Base-by-base conservation (phyloP, 306 rosid genomes). In the Sophora flavescens region DNA sequence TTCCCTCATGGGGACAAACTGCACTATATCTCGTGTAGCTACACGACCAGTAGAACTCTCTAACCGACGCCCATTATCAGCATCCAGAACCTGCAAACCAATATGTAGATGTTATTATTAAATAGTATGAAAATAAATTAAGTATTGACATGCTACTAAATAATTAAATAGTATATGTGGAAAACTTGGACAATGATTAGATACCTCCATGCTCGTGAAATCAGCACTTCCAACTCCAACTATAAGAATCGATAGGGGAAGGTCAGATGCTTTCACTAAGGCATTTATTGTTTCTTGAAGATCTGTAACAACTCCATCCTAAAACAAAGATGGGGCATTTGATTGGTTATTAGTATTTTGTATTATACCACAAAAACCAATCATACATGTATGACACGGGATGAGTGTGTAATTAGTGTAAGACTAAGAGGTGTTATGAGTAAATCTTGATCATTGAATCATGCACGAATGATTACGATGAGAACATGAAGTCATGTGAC, bases 221-320 rank as follows among this genome's bases (percentile, higher is more conserved):
- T 92, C 90, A 18, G 97, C 97, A 38, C 30, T 64, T 39, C 97
- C 99, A 58, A 95, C 96, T 63, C 98, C 98, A 54, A 95, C 97
- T 33, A 95, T 80, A 8, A 95, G 97, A 80, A 95, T 15, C 3
- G 97, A 92, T 15, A 95, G 41, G 14, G 97, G 99, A 73, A 95
- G 93, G 70, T 95, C 95, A 74, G 96, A 95, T 74, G 97, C 96
- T 61, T 70, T 89, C 22, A 95, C 97, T 67, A 95, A 11, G 75
- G 97, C 88, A 22, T 92, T 81, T 70, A 76, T 88, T 62, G 99
- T 87, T 79, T 95, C 97, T 86, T 92, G 97, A 36, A 92, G 88
- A 78, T 95, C 97, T 2, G 97, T 82, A 50, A 95, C 88, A 48
- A 92, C 86, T 70, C 99, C 99, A 82, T 95, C 97, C 98, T 95